A percentile compares a stretch with the other conserved stretches of the same genome.
Conservation (phyloP, 805 yeast genomes). For the Spathaspora gorwiae region DNA sequence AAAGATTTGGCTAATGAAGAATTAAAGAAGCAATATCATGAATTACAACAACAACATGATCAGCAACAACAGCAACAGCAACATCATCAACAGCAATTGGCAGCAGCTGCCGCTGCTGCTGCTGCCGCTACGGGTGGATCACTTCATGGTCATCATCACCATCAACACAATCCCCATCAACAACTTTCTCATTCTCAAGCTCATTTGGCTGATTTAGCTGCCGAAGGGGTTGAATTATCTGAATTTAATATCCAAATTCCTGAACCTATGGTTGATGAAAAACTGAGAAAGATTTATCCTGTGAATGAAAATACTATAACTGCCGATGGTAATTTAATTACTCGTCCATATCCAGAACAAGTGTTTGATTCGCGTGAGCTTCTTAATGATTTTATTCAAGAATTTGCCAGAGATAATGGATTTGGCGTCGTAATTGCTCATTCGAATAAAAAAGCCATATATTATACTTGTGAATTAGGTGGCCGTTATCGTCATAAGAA, state of each 20-base stretch:
- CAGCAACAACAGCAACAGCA: slow-evolving; percentile 13
- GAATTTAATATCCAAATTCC: slow-evolving; percentile 45
- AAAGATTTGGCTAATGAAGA: slow-evolving; percentile 6
- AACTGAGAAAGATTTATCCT: slow-evolving; percentile 38
- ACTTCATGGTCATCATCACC: slow-evolving; percentile 7
- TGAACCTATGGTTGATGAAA: slow-evolving; percentile 40
- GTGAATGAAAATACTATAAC: slow-evolving; percentile 42
- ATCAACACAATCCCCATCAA: slow-evolving; percentile 7
- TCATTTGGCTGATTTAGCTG: neutral
- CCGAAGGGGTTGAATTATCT: slow-evolving; percentile 11
- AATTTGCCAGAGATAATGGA: slow-evolving; percentile 53
- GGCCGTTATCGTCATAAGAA: slow-evolving; percentile 53
- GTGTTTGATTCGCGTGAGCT: slow-evolving; percentile 46
- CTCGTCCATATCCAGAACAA: slow-evolving; percentile 52
- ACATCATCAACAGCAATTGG: slow-evolving; percentile 12
- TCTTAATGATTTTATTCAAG: slow-evolving; percentile 50
- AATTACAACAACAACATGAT: slow-evolving; percentile 9
- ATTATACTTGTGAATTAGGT: slow-evolving; percentile 56
- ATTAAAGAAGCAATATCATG: slow-evolving; percentile 2
- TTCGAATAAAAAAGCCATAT: slow-evolving; percentile 54
- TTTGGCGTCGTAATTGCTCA: slow-evolving; percentile 59
- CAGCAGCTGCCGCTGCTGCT: slow-evolving; percentile 3
- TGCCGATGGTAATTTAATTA: slow-evolving; percentile 47
- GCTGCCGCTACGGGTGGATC: neutral
- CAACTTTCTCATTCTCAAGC: slow-evolving; percentile 2